These are phyloP conservation scores for Colletotrichum phormii DNA, from an alignment of 2,329 filamentous ascomycete species.

Conservation along the genomic window DNA sequence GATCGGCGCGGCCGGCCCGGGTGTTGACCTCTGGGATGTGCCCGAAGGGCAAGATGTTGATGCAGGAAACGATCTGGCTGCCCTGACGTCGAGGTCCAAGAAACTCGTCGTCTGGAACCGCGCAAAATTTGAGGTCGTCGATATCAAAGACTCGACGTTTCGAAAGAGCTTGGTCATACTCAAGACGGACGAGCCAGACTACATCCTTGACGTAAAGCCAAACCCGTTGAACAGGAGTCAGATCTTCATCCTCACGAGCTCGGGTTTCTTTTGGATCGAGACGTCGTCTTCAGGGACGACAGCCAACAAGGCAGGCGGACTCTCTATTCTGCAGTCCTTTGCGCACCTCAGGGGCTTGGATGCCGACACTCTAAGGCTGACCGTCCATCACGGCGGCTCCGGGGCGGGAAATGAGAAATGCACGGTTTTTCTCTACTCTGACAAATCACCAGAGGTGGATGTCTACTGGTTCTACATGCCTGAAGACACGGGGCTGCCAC, in stretches of 20 bases:
- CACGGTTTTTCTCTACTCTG: slow-evolving; percentile 51
- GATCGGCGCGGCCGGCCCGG: slow-evolving; percentile 46
- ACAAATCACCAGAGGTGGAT: slow-evolving; percentile 45
- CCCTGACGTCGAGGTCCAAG: slow-evolving; percentile 27
- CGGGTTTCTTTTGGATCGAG: slow-evolving; percentile 61
- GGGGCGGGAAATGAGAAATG: slow-evolving; percentile 24
- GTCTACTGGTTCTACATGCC: slow-evolving; percentile 49
- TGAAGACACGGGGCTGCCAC: slow-evolving; percentile 43
- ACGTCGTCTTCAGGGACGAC: slow-evolving; percentile 42
- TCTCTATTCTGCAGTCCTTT: slow-evolving; percentile 53
- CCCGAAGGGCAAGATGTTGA: slow-evolving; percentile 26
- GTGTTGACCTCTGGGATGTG: slow-evolving; percentile 41
- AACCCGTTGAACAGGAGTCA: slow-evolving; percentile 60
- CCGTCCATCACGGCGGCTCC: slow-evolving; percentile 44
- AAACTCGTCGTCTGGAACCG: slow-evolving; percentile 52
- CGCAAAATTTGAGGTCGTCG: slow-evolving; percentile 48
- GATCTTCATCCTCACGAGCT: slow-evolving; percentile 70
- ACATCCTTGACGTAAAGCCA: slow-evolving; percentile 66
- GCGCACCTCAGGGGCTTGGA: slow-evolving; percentile 55
- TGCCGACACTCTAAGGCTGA: slow-evolving; percentile 53
- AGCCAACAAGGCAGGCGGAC: slow-evolving; percentile 32
- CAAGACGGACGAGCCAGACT: slow-evolving; percentile 45
- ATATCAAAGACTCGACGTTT: slow-evolving; percentile 47
- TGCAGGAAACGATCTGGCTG: slow-evolving; percentile 19
- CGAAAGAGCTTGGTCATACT: slow-evolving; percentile 41